Percentiles rank a stretch among this genome's conserved stretches.
These are phyloP conservation scores for Hypoxylon subgilvum DNA, from an alignment of 495 filamentous ascomycete genomes.

Conservation along the genomic window DNA sequence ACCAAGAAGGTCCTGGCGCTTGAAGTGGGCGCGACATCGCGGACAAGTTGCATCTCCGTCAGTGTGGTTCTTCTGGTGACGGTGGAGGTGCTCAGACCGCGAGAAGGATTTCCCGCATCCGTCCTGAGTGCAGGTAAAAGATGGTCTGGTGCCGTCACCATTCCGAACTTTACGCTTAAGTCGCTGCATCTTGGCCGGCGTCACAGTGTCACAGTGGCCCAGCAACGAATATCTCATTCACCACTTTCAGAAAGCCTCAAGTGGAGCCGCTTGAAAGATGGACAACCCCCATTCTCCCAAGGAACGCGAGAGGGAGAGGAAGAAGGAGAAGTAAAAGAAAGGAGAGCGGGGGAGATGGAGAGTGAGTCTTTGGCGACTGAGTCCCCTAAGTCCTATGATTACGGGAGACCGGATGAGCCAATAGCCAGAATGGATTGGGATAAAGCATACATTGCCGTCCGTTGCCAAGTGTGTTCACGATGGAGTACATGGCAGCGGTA, in stretches of 20 bases:
- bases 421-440: constrained; percentile 5
- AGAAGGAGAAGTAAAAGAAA: not conserved
- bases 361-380: not conserved
- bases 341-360: not conserved
- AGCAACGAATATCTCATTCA: constrained; percentile 18
- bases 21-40: constrained; percentile 64
- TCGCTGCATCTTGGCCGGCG: constrained; percentile 27
- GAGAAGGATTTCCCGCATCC: constrained; percentile 63
- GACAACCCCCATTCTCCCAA: constrained; percentile 30
- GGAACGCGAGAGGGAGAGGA: no score
- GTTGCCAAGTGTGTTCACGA: not conserved
- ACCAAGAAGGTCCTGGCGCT: constrained; percentile 62
- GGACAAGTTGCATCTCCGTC: constrained; percentile 61
- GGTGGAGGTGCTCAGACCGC: constrained; percentile 64
- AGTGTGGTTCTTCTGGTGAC: constrained; percentile 64
- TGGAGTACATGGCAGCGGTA: not conserved
- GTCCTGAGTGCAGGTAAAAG: constrained; percentile 42
- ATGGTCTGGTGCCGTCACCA: constrained; percentile 7
- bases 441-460: no score
- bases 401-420: not conserved
- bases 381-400: no score
- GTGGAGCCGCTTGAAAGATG: constrained; percentile 15
- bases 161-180: constrained; percentile 22
- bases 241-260: constrained; percentile 32
- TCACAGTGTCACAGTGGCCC: not conserved